A percentile compares a stretch with the other conserved stretches of the same genome.
Conservation (phyloP, 2,329 filamentous ascomycete genomes). For the Scopulariopsis brevicaulis region DNA sequence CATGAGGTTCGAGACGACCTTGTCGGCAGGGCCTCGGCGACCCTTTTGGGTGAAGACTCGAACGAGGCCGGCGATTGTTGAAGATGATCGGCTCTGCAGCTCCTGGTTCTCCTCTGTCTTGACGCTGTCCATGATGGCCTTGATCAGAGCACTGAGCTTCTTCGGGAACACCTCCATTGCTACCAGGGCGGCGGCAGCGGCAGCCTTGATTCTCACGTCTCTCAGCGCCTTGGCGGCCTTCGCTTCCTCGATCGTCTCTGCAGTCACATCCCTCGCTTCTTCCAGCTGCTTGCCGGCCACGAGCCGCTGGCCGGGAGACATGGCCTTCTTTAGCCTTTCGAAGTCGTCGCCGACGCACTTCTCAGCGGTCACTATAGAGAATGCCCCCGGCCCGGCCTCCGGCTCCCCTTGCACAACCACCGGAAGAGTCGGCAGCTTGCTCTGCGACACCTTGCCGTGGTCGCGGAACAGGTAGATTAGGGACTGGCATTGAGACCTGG, state of each 20-base stretch:
- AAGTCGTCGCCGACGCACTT: slow-evolving; percentile 80
- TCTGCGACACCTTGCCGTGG: slow-evolving; percentile 67
- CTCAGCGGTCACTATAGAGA: slow-evolving; percentile 78
- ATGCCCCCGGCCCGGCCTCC: slow-evolving; percentile 84
- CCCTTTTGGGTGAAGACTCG: slow-evolving; percentile 72
- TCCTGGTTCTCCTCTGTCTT: slow-evolving; percentile 89
- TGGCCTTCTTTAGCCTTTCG: slow-evolving; percentile 76
- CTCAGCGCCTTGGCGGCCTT: slow-evolving; percentile 67
- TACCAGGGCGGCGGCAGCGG: slow-evolving; percentile 77
- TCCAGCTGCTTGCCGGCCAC: slow-evolving; percentile 69
- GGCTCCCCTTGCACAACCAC: slow-evolving; percentile 90
- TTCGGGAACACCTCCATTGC: slow-evolving; percentile 83
- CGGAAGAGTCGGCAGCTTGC: slow-evolving; percentile 68
- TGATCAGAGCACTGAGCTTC: slow-evolving; percentile 87
- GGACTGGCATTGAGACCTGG: slow-evolving; percentile 83
- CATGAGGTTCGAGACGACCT: slow-evolving; percentile 88
- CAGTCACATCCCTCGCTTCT: slow-evolving; percentile 62
- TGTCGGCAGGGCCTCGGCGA: slow-evolving; percentile 79
- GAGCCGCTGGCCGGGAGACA: slow-evolving; percentile 79
- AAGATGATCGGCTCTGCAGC: slow-evolving; percentile 76
- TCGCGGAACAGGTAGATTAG: slow-evolving; percentile 87
- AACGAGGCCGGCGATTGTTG: slow-evolving; percentile 76
- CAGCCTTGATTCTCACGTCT: slow-evolving; percentile 77
- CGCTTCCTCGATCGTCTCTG: slow-evolving; percentile 68
- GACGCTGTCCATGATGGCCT: slow-evolving; percentile 95